These are phyloP conservation scores for Zalaria obscura DNA, from an alignment of 2,329 filamentous ascomycete genomes.

Conservation along the genomic window DNA sequence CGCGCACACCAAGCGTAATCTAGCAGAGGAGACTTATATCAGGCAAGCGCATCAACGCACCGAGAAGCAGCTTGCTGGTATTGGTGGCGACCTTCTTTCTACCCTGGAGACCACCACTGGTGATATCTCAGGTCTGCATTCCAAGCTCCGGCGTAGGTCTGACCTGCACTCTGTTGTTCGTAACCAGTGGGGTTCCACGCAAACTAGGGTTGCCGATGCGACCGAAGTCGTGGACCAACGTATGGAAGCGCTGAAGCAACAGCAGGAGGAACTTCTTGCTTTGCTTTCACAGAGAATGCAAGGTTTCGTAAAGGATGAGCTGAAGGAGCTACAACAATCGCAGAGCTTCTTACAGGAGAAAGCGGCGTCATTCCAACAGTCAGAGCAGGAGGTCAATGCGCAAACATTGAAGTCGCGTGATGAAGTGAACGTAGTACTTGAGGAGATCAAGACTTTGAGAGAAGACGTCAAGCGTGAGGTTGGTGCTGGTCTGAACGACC, in stretches of 20 bases:
- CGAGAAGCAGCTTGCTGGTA: constrained; percentile 57
- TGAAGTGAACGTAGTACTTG: constrained; percentile 79
- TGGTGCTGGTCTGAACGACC: constrained; percentile 67
- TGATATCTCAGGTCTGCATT: constrained; percentile 69
- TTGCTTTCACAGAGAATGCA: constrained; percentile 59
- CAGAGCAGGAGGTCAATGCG: constrained; percentile 52
- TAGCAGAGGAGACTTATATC: constrained; percentile 67
- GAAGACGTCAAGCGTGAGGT: constrained; percentile 80
- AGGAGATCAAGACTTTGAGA: constrained; percentile 80
- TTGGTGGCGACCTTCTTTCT: constrained; percentile 63
- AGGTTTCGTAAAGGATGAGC: constrained; percentile 59
- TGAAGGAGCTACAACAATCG: constrained; percentile 55
- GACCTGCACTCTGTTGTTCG: constrained; percentile 72
- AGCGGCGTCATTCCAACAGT: constrained; percentile 50
- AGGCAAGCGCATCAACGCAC: constrained; percentile 77
- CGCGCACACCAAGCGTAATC: constrained; percentile 56
- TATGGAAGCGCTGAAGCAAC: constrained; percentile 55
- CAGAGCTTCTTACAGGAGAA: constrained; percentile 59
- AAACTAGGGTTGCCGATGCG: constrained; percentile 60
- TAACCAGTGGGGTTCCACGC: constrained; percentile 62
- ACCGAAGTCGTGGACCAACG: constrained; percentile 64
- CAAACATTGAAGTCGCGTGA: constrained; percentile 59
- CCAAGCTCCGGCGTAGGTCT: constrained; percentile 75
- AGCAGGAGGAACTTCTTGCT: constrained; percentile 58
- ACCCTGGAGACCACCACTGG: constrained; percentile 65